A percentile compares a stretch with the other conserved stretches of the same genome.
Evolutionary conservation across 176 grass and related monocot species (phyloP).

Genomic region (Ensete glaucum): DNA sequence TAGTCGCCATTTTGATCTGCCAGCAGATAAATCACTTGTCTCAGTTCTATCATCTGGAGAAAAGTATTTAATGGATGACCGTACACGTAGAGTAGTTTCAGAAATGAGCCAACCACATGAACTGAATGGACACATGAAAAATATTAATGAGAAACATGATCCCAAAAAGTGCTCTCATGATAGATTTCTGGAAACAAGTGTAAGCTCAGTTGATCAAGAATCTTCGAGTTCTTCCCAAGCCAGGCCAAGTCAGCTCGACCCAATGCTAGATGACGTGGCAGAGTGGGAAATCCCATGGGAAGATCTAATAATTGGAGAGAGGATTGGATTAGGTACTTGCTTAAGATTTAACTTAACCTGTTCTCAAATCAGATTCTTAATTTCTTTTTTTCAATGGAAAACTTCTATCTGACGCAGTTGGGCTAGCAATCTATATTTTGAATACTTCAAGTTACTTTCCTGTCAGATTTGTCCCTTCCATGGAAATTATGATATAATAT

Average conservation of each 20-base stretch:
- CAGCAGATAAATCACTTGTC: conserved; percentile 22
- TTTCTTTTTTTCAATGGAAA: too few relatives aligned
- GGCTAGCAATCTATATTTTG: background rate
- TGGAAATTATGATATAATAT: background rate
- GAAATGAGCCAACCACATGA: conserved; percentile 31
- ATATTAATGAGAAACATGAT: conserved; percentile 38
- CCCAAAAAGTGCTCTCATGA: conserved; percentile 50
- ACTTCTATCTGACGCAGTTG: background rate
- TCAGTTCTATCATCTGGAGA: conserved; percentile 28
- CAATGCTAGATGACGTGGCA: conserved; percentile 85
- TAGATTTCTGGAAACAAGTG: conserved; percentile 45
- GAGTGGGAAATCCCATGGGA: conserved; percentile 97
- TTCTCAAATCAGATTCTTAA: background rate
- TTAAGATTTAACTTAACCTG: conserved; percentile 5
- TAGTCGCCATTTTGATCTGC: conserved; percentile 33
- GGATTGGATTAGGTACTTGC: conserved; percentile 96
- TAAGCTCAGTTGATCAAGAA: conserved; percentile 38
- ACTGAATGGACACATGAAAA: conserved; percentile 26
- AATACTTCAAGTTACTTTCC: background rate
- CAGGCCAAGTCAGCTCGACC: conserved; percentile 51
- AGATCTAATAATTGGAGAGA: conserved; percentile 92
- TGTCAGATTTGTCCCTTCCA: background rate
- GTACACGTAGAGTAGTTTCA: conserved; percentile 24
- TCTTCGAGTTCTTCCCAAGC: conserved; percentile 34
- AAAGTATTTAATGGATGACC: conserved; percentile 33